phyloP scores from a whole-genome alignment of 305 asterid genomes.

The Fraxinus latifolia region DNA sequence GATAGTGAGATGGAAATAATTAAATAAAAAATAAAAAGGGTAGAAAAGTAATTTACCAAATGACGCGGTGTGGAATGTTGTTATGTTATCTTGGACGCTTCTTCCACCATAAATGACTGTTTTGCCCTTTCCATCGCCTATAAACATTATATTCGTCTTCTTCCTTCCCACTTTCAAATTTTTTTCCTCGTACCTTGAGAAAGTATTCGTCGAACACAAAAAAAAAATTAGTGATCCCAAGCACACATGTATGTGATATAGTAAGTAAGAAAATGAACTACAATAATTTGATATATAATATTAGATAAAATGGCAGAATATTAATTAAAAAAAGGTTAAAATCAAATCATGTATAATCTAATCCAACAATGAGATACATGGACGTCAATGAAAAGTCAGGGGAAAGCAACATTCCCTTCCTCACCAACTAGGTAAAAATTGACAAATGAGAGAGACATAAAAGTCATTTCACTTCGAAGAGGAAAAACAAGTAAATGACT shows the following conservation, averaged over 20 bases:
- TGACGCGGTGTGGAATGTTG: constrained; percentile 93
- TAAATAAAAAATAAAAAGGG: neutral
- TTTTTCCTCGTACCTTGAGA: constrained; percentile 64
- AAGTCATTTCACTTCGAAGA: neutral
- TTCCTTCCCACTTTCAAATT: constrained; percentile 78
- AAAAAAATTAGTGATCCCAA: neutral
- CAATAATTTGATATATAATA: too few relatives aligned
- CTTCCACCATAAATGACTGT: constrained; percentile 83
- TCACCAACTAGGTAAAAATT: neutral
- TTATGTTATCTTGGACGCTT: constrained; percentile 54
- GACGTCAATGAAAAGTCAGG: neutral
- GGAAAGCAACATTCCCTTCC: neutral
- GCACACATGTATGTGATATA: neutral
- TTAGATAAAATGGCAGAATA: neutral
- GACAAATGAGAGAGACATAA: neutral
- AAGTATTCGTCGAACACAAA: neutral
- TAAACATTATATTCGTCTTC: constrained; percentile 78
- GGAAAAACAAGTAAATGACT: neutral
- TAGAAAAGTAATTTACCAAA: constrained; percentile 52
- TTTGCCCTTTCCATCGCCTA: constrained; percentile 91
- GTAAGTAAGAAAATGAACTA: neutral
- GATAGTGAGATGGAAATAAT: neutral
- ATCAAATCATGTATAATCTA: neutral
- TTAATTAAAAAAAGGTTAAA: neutral
- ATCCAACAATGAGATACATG: neutral